Evolutionary conservation across 2,329 filamentous ascomycete genomes (phyloP).

Genomic region (Sclerotinia minor): DNA sequence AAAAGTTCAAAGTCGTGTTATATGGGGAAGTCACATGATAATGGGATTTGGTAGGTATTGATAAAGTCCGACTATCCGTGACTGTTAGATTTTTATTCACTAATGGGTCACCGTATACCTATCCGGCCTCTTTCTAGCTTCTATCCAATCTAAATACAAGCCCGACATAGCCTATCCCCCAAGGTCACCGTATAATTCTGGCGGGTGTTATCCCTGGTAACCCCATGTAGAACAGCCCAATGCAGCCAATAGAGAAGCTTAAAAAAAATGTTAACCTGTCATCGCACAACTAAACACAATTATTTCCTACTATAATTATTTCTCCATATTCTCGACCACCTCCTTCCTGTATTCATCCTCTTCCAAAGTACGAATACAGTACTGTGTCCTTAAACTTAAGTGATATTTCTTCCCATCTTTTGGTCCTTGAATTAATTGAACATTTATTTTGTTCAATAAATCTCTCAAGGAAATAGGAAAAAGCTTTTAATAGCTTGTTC

Average conservation of each 20-base stretch:
- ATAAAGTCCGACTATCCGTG: neutral
- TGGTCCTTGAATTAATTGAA: conserved; percentile 11
- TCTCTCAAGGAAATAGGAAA: neutral
- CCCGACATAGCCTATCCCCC: neutral
- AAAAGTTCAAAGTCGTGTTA: conserved; percentile 22
- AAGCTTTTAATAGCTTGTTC: neutral
- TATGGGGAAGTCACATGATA: conserved; percentile 7
- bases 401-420: neutral
- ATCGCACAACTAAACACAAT: conserved; percentile 14
- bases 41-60: neutral
- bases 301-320: conserved; percentile 15
- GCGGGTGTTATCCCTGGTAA: no score
- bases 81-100: no score
- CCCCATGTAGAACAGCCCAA: neutral
- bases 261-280: conserved; percentile 17
- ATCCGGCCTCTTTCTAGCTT: no score
- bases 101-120: no score
- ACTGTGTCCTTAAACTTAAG: conserved; percentile 8
- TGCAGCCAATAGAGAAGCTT: conserved; percentile 9
- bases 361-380: neutral
- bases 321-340: neutral
- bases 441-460: conserved; percentile 12
- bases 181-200: neutral
- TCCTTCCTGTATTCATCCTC: conserved; percentile 10
- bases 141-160: neutral